Conservation (phyloP, 306 rosid genomes). For the Inga leiocalycina region DNA sequence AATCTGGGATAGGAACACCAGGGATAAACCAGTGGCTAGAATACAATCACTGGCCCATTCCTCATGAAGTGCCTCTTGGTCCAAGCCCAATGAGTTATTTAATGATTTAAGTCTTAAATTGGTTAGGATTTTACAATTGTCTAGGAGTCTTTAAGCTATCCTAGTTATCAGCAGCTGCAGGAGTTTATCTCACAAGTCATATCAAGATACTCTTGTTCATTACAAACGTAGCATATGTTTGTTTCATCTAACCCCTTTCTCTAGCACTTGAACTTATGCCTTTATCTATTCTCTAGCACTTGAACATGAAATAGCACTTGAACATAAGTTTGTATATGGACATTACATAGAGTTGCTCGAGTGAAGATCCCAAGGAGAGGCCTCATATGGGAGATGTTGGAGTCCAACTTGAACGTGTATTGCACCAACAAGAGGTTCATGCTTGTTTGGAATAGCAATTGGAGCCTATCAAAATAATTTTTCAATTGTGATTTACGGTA, state of each 20-base stretch:
- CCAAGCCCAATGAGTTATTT: neutral
- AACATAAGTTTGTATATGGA: too few species aligned
- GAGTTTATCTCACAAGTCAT: too few species aligned
- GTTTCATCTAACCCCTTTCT: too few species aligned
- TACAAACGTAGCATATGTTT: neutral
- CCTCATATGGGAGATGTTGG: slow-evolving; percentile 44
- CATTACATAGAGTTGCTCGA: neutral
- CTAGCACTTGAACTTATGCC: neutral
- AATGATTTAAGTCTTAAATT: neutral
- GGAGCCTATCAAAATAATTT: too few species aligned
- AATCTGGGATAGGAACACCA: too few species aligned
- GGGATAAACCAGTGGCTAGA: too few species aligned
- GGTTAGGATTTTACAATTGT: neutral
- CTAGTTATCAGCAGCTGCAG: neutral
- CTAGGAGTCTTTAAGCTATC: neutral
- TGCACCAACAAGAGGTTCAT: slow-evolving; percentile 22
- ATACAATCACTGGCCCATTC: too few species aligned
- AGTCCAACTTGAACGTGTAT: slow-evolving; percentile 27
- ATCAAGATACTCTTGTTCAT: neutral
- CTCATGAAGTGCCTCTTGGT: too few species aligned
- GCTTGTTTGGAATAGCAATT: too few species aligned
- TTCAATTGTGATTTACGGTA: too few species aligned
- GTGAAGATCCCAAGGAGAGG: neutral
- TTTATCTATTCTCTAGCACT: too few species aligned
- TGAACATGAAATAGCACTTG: slow-evolving; percentile 9